Evolutionary conservation across 2,329 filamentous ascomycete genomes (phyloP), one percentile per base, ranked within the genome.

Genomic region (Fusarium sarcochroum): DNA sequence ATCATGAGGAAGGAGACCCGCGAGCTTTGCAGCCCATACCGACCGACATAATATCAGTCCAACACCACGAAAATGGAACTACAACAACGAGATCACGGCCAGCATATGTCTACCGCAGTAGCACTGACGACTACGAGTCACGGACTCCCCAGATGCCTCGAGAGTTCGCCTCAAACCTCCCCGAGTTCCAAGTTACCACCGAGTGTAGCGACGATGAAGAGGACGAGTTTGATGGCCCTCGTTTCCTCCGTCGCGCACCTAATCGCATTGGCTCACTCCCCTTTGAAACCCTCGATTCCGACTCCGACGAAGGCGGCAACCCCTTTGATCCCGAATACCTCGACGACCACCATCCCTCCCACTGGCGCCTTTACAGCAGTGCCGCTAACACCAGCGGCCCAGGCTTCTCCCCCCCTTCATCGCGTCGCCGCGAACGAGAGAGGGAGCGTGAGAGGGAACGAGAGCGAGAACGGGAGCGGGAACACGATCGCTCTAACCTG

Each of bases 201-300:
- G 87, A 89, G 68, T 89, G 85, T 70, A 88, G 85, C 75, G 88
- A 89, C 45, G 86, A 88, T 8, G 87, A 90, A 58, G 82, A 81
- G 21, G 86, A 84, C 7, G 77, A 77, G 3, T 73, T 72, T 30
- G 66, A 69, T 5, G 56, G 67, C 9, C 49, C 66, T 6, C 70
- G 65, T 41, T 62, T 69, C 46, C 73, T 80, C 40, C 80, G 81
- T 66, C 81, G 81, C 23, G 75, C 83, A 11, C 83, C 83, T 7
- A 84, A 87, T 74, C 83, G 85, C 61, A 87, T 88, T 51, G 85
- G 86, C 53, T 77, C 82, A 3, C 78, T 88, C 3, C 85, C 85
- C 13, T 87, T 89, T 60, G 86, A 89, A 70, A 85, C 80, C 56
- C 79, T 82, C 40, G 77, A 80, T 21, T 78, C 76, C 18, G 80